Conservation (phyloP, 1,284 basidiomycete genomes). For the Malassezia psittaci region DNA sequence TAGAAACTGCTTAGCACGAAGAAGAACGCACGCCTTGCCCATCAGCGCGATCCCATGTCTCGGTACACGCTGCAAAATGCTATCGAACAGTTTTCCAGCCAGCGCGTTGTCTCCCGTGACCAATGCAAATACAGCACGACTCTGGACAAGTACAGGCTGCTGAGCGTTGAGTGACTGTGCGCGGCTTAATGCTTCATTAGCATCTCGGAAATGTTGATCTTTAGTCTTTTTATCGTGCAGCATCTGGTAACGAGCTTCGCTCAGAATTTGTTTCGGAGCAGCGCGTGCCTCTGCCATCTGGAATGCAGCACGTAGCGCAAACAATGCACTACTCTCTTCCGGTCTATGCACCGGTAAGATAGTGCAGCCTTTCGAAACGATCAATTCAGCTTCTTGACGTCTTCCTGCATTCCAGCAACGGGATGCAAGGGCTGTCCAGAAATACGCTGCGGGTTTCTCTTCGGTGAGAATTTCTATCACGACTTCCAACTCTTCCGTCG, state of each 20-base stretch:
- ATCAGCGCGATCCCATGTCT: conserved; percentile 35
- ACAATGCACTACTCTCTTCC: conserved; percentile 25
- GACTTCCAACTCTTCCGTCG: conserved; percentile 32
- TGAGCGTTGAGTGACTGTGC: conserved; percentile 24
- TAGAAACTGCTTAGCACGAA: conserved; percentile 32
- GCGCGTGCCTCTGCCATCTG: conserved; percentile 23
- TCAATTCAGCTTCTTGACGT: conserved; percentile 24
- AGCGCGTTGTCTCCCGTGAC: conserved; percentile 28
- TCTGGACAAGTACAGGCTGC: conserved; percentile 27
- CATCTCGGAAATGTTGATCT: conserved; percentile 25
- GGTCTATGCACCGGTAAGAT: conserved; percentile 27
- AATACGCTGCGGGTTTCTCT: conserved; percentile 29
- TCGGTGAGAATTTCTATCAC: conserved; percentile 34
- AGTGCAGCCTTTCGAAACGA: conserved; percentile 25
- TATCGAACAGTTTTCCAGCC: conserved; percentile 24
- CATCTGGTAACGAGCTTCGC: conserved; percentile 34
- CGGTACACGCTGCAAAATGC: conserved; percentile 25
- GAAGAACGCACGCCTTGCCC: conserved; percentile 38
- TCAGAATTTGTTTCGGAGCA: conserved; percentile 36
- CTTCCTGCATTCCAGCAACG: conserved; percentile 30
- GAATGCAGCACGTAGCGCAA: conserved; percentile 30
- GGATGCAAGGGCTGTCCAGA: conserved; percentile 35
- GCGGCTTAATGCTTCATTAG: conserved; percentile 16
- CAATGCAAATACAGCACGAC: conserved; percentile 24
- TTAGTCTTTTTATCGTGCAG: conserved; percentile 22